Percentiles rank a stretch among this genome's conserved stretches.
Conservation (phyloP, 352 stramenopile genomes). For the Phytopythium cucurbitacearum region DNA sequence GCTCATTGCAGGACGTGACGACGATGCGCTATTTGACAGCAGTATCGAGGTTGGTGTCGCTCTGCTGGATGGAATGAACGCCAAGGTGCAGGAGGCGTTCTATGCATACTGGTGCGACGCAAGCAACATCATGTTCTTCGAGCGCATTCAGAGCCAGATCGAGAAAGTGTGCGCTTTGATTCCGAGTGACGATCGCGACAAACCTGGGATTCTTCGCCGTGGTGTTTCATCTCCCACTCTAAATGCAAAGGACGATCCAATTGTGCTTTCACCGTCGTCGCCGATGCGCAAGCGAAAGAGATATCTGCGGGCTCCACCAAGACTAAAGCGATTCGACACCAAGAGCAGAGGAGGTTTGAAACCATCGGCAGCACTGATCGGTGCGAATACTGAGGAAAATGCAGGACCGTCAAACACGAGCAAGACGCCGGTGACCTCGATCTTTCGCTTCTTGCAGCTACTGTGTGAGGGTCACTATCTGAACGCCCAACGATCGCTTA, state of each 20-base stretch:
- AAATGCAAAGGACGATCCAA: too few relatives aligned
- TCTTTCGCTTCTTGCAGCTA: conserved; percentile 73
- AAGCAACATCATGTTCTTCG: conserved; percentile 37
- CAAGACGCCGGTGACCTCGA: conserved; percentile 23
- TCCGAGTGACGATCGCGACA: conserved; percentile 21
- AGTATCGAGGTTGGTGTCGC: conserved; percentile 63
- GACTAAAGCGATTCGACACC: too few relatives aligned
- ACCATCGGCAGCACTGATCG: too few relatives aligned
- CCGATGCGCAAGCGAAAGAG: too few relatives aligned
- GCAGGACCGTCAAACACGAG: too few relatives aligned
- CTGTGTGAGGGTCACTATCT: conserved; percentile 73
- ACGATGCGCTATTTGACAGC: conserved; percentile 49
- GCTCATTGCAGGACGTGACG: conserved; percentile 46
- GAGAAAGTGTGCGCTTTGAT: conserved; percentile 46
- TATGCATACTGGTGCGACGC: conserved; percentile 37
- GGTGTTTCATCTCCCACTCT: too few relatives aligned
- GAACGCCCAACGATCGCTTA: conserved; percentile 51
- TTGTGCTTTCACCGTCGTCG: too few relatives aligned
- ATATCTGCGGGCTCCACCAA: too few relatives aligned
- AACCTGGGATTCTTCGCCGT: background rate
- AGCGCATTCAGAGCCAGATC: conserved; percentile 39
- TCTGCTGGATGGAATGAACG: conserved; percentile 72
- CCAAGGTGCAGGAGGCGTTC: conserved; percentile 71
- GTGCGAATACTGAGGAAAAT: too few relatives aligned
- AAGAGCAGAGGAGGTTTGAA: too few relatives aligned